Base-by-base conservation (phyloP, 2,329 filamentous ascomycete species). In the Penicillium sp. region DNA sequence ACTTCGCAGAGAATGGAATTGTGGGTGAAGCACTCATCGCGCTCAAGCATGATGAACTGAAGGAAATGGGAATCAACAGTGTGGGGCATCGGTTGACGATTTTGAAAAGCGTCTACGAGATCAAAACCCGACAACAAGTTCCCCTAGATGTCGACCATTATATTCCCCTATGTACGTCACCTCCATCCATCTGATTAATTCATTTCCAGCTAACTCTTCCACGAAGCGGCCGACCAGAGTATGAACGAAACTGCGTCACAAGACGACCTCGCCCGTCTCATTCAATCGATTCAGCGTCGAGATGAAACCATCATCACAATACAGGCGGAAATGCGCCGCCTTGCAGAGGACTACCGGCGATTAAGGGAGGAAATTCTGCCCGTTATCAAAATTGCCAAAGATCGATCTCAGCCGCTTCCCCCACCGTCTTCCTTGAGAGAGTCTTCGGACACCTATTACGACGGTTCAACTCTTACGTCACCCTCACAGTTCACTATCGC, bases 51-150 rank as follows among this genome's bases (percentile, higher is more conserved):
- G 87, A 95, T 47, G 91, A 97, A 66, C 75, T 98, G 60, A 95
- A 94, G 70, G 89, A 94, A 65, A 91, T 97, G 84, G 90, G 90
- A 39, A 87, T 98, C 55, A 76, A 77, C 53, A 97, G 91, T 71
- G 89, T 96, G 39, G 93, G 93, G 32, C 93, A 98, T 72, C 85
- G 93, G 50, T 77, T 98, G 60, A 95, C 89, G 18, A 94, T 98
- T 47, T 78, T 98, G 48, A 97, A 96, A 73, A 90, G 84, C 61
- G 89, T 97, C 44, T 97, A 96, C 72, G 90, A 97, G 64, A 85
- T 93, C 63, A 98, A 98, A 74, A 85, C 91, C 67, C 89, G 89
- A 55, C 90, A 96, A 64, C 89, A 95, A 60, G 81, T 97, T 50
- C 86, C 88, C 13, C 80, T 96, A 59, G 91, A 97, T 64, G 84